A percentile compares a stretch with the other conserved stretches of the same genome.
These are phyloP conservation scores for Musa schizocarpa DNA, from an alignment of 176 grass and related monocot species.

Conservation along the genomic window DNA sequence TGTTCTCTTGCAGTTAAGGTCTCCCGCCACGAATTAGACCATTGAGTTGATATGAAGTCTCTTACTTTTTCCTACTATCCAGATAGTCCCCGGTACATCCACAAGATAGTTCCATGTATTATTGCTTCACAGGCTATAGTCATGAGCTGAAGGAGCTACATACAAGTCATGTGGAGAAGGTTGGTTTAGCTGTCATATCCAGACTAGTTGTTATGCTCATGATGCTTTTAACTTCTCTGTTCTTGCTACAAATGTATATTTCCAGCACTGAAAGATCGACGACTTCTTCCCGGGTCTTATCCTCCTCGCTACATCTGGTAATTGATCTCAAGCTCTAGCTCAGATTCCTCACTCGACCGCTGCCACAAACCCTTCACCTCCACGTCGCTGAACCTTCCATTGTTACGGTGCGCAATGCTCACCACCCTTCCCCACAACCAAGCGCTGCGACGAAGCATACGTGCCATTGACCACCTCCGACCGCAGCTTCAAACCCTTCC, in stretches of 20 bases:
- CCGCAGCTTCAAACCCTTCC: slow-evolving; percentile 15
- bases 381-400: slow-evolving; percentile 18
- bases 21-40: slow-evolving; percentile 1
- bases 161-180: no score
- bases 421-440: slow-evolving; percentile 47
- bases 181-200: no score
- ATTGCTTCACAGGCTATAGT: no score
- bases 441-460: slow-evolving; percentile 25
- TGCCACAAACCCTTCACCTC: slow-evolving; percentile 43
- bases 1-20: slow-evolving; percentile 17
- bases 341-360: slow-evolving; percentile 43
- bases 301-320: background rate
- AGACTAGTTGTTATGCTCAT: no score
- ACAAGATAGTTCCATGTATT: no score
- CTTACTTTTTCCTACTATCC: background rate
- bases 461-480: slow-evolving; percentile 50
- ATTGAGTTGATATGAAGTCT: slow-evolving; percentile 11
- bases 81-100: no score
- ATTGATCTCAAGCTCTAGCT: slow-evolving; percentile 41
- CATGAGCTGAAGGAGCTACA: no score
- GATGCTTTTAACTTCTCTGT: no score
- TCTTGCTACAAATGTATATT: no score
- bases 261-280: no score
- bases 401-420: background rate
- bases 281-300: no score